Base-by-base conservation (phyloP, 1,139 yeast species). In the Magnusiomyces clavatus region DNA sequence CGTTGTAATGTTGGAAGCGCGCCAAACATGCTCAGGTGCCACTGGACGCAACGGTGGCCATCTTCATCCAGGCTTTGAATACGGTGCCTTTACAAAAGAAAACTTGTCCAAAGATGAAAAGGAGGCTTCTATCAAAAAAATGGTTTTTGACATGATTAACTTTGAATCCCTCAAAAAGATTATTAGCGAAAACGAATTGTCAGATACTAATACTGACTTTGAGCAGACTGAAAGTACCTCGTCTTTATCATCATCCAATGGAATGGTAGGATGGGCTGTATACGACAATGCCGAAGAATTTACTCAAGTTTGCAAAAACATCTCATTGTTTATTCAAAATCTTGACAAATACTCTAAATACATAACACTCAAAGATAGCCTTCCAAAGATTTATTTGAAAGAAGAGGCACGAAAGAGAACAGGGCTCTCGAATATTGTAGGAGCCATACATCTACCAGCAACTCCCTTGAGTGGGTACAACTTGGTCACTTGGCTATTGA, bases 11-110 rank as follows among this genome's bases (percentile, higher is more conserved):
- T 59, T 72, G 17, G 78, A 75, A 52, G 77, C 77, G 2, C 64
- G 77, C 52, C 71, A 69, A 46, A 58, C 66, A 6, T 71, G 76
- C 49, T 70, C 76, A 1, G 78, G 78, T 24, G 79, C 78, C 11
- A 71, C 77, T 3, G 79, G 78, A 11, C 63, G 79, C 50, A 75
- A 75, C 52, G 78, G 79, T 31, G 79, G 79, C 1, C 79, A 75
- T 58, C 56, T 75, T 46, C 71, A 72, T 42, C 75, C 77, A 8
- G 67, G 64, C 51, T 65, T 65, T 46, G 54, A 58, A 34, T 68
- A 64, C 39, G 58, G 59, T 3, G 51, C 58, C 3, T 65, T 62
- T 50, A 57, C 56, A 40, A 47, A 57, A 19, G 55, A 54, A 43
- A 58, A 58, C 47, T 70, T 72, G 13, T 54, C 59, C 29, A 74